Base-by-base conservation (phyloP, 2,329 filamentous ascomycete species). In the Arthrobotrys sphaeroides region DNA sequence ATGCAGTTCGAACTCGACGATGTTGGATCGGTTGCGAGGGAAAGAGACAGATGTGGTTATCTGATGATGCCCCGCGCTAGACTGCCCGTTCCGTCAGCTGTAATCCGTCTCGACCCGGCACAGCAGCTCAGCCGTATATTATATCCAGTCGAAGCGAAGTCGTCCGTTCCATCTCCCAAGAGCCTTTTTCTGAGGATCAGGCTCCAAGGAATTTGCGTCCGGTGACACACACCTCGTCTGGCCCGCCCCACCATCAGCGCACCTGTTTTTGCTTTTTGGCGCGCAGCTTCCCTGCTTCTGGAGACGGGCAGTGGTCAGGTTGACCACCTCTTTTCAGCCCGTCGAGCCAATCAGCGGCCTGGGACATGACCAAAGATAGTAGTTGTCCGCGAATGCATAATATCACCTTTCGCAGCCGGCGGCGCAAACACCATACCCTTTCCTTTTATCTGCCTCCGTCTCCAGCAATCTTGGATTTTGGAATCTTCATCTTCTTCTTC, bases 221-320 rank as follows among this genome's bases (percentile, higher is more conserved):
- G 70, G 70, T 74, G 70, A 74, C 70, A 74, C 70, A 74, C 70
- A 74, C 70, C 70, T 74, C 64, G 53, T 74, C 70, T 74, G 55
- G 62, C 55, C 70, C 70, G 70, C 70, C 70, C 70, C 70, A 74
- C 70, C 70, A 74, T 68, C 70, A 68, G 61, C 55, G 61, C 40
- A 42, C 49, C 3, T n/a, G 2, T 26, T 16, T 55, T 74, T 74
- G 70, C 70, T 74, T 74, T 74, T 74, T 74, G 45, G 22, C 33
- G 45, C 51, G 38, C 60, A 33, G 51, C 22, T 62, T 73, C 60
- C 68, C 51, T 65, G 60, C 60, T 66, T 73, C 68, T 66, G 59
- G 36, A 55, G 42, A 51, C 51, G 36, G 64, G 49, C 38, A 20
- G 64, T 68, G 60, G 70, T 74, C 70, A 74, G 43, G 38, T 51